Base-by-base conservation (phyloP, 2,329 filamentous ascomycete species). In the Verticillium dahliae region DNA sequence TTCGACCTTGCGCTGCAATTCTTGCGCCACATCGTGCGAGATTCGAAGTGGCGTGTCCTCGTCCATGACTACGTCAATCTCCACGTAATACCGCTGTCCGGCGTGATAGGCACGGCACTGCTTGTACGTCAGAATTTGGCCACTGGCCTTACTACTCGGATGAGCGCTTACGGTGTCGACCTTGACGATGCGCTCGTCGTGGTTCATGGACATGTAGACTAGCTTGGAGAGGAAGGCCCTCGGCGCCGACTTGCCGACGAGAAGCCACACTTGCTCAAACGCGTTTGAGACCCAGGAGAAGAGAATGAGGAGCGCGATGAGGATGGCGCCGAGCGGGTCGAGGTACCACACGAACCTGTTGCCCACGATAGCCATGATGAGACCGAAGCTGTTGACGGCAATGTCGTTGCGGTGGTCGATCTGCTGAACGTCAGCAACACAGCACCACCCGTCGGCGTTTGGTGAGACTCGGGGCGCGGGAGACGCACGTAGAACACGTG, bases 1-100 rank as follows among this genome's bases (percentile, higher is more conserved):
- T 73, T 87, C 85, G 13, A 87, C 76, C 72, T 87, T 87, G 55
- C 84, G 78, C 71, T 87, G 85, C 58, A 87, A 70, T 10, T 79
- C 78, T 69, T 87, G 84, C 27, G 81, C 81, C 33, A 87, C 81
- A 65, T 87, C 84, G 65, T 87, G 85, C 2, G 83, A 83, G 59
- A 85, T 74, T 62, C 79, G 81, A 33, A 87, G 74, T 6, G 81
- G 82, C 2, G 80, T 76, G 4, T 78, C 73, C 63, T 81, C 81
- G 67, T 85, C 80, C 76, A 87, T 84, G 58, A 87, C 79, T 59
- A 87, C 79, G 66, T 87, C 85, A 4, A 87, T 80, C 66, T 87
- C 85, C 18, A 86, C 85, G 65, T 86, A 87, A 66, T 85, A 84
- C 45, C 81, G 79, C 65, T 86, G 82, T 0, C 85, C 85, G 0